These are phyloP conservation scores for Umbelopsis ramanniana DNA, from an alignment of 192 early-diverging fungal species.

Conservation along the genomic window DNA sequence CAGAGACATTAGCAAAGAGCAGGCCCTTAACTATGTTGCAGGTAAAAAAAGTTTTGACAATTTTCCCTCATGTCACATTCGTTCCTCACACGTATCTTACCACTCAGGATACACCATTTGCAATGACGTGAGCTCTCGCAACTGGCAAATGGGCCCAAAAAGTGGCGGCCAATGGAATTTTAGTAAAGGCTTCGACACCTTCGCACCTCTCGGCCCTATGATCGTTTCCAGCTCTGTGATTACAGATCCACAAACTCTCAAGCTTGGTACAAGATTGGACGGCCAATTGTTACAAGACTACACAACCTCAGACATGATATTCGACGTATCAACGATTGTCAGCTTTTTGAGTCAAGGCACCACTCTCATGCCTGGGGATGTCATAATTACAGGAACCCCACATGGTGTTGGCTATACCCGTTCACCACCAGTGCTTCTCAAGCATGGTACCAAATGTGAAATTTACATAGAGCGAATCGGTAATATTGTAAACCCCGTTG, in stretches of 20 bases:
- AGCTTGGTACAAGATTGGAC: conserved; percentile 56
- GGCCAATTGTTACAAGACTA: conserved; percentile 80
- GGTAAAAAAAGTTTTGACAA: conserved; percentile 27
- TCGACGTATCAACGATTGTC: conserved; percentile 60
- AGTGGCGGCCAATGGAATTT: conserved; percentile 46
- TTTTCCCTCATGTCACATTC: background rate
- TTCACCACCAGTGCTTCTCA: conserved; percentile 55
- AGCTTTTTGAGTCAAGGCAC: conserved; percentile 66
- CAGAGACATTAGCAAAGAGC: conserved; percentile 50
- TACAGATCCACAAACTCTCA: conserved; percentile 53
- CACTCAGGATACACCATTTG: conserved; percentile 55
- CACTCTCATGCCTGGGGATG: conserved; percentile 75
- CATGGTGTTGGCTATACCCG: conserved; percentile 77
- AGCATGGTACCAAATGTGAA: conserved; percentile 53
- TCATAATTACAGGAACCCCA: conserved; percentile 95
- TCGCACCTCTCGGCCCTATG: conserved; percentile 24
- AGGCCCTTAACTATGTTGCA: conserved; percentile 57
- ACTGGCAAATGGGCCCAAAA: conserved; percentile 54
- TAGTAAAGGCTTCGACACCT: conserved; percentile 29
- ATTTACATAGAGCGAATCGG: conserved; percentile 62
- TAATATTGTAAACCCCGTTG: conserved; percentile 47
- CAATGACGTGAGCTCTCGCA: conserved; percentile 65
- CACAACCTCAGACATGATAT: conserved; percentile 89
- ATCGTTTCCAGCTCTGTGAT: conserved; percentile 52
- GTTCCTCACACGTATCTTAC: background rate